phyloP scores from a whole-genome alignment of 2,329 filamentous ascomycete species.

The Arthrocladium fulminans region DNA sequence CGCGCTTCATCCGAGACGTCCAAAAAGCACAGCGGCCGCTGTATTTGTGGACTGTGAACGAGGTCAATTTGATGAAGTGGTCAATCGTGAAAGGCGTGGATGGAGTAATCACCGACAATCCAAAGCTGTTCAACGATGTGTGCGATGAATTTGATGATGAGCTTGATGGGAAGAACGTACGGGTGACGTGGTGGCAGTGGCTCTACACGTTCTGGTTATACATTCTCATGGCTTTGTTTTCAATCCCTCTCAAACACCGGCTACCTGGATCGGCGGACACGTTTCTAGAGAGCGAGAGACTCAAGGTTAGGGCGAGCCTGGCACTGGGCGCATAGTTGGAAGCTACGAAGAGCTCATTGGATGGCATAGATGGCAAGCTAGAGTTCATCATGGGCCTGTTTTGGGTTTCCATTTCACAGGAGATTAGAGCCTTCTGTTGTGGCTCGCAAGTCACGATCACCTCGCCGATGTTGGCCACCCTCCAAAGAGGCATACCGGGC shows the following conservation, averaged over 20 bases:
- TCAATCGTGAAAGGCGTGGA: slow-evolving; percentile 58
- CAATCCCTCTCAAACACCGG: slow-evolving; percentile 5
- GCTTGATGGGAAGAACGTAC: slow-evolving; percentile 9
- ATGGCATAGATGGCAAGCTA: too few species aligned
- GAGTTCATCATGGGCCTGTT: too few species aligned
- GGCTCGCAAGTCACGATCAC: neutral
- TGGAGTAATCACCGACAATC: slow-evolving; percentile 80
- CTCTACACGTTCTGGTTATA: slow-evolving; percentile 18
- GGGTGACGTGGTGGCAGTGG: slow-evolving; percentile 16
- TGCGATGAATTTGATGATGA: slow-evolving; percentile 19
- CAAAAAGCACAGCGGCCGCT: slow-evolving; percentile 50
- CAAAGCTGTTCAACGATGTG: slow-evolving; percentile 47
- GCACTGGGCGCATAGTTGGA: neutral
- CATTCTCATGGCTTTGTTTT: slow-evolving; percentile 17
- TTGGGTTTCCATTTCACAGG: too few species aligned
- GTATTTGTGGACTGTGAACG: slow-evolving; percentile 82
- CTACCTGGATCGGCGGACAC: slow-evolving; percentile 4
- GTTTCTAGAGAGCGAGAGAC: slow-evolving; percentile 5
- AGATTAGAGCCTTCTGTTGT: neutral
- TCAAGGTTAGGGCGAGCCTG: slow-evolving; percentile 4
- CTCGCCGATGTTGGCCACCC: neutral
- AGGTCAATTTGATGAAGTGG: slow-evolving; percentile 72
- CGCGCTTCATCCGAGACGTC: slow-evolving; percentile 56
- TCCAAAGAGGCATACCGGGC: neutral
- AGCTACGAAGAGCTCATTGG: too few species aligned